Conservation (phyloP, 1,284 basidiomycete genomes). For the Leccinum pachyderme region DNA sequence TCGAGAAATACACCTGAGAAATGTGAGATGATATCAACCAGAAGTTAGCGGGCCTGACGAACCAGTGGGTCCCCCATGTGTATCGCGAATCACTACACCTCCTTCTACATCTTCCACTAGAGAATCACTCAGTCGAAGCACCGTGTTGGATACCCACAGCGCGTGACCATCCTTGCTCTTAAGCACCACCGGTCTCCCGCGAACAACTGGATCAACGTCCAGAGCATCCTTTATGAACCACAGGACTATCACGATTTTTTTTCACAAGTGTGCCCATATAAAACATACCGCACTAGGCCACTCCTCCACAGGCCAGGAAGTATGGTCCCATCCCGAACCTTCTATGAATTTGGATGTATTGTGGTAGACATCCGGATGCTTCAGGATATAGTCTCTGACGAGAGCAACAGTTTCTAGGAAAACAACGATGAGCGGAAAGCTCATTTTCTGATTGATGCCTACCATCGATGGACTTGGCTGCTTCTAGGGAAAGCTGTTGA, state of each 20-base stretch:
- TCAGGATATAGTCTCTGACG: slow-evolving; percentile 64
- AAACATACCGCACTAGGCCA: slow-evolving; percentile 72
- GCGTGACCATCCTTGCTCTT: slow-evolving; percentile 89
- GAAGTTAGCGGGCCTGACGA: slow-evolving; percentile 20
- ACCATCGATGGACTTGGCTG: slow-evolving; percentile 60
- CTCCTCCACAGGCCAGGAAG: slow-evolving; percentile 58
- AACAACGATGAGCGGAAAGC: neutral
- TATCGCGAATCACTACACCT: slow-evolving; percentile 76
- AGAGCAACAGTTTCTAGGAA: slow-evolving; percentile 59
- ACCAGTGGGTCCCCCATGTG: slow-evolving; percentile 73
- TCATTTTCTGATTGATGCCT: slow-evolving; percentile 2
- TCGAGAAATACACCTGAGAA: slow-evolving; percentile 63
- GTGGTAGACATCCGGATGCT: slow-evolving; percentile 51
- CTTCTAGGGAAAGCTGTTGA: slow-evolving; percentile 63
- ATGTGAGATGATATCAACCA: slow-evolving; percentile 3
- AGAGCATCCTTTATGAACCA: slow-evolving; percentile 56
- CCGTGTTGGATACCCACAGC: slow-evolving; percentile 74
- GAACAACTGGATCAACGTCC: slow-evolving; percentile 65
- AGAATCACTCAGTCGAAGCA: slow-evolving; percentile 58
- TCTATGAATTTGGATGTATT: slow-evolving; percentile 66
- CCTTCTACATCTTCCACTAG: slow-evolving; percentile 72
- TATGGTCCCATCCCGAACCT: slow-evolving; percentile 94
- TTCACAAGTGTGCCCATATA: neutral
- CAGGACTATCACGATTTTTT: neutral
- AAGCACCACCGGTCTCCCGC: slow-evolving; percentile 68